A percentile compares a stretch with the other conserved stretches of the same genome.
Evolutionary conservation across 2,329 filamentous ascomycete species (phyloP).

Genomic region (Trichophyton simii): DNA sequence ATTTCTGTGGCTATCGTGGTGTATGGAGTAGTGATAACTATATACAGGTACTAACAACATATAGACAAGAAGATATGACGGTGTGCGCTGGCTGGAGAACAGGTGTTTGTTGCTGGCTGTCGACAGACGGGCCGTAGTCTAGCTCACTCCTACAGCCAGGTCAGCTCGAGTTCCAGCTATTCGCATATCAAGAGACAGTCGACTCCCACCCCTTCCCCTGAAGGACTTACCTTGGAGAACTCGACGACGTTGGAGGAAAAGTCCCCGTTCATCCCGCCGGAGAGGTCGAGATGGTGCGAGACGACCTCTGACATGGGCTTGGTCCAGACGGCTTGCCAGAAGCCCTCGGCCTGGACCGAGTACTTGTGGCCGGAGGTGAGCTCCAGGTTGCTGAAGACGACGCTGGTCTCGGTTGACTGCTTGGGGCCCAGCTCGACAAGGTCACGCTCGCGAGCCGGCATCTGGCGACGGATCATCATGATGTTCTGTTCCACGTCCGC

Average conservation of each 20-base stretch:
- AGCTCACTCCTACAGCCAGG: not conserved
- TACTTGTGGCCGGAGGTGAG: constrained; percentile 24
- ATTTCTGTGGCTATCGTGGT: not conserved
- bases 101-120: too few species aligned
- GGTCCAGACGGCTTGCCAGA: constrained; percentile 28
- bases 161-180: not conserved
- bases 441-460: constrained; percentile 21
- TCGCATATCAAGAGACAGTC: too few species aligned
- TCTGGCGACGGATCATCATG: constrained; percentile 24
- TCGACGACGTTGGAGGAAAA: constrained; percentile 18
- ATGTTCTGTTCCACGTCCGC: constrained; percentile 18
- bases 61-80: not conserved
- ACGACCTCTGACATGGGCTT: constrained; percentile 16
- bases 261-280: constrained; percentile 14
- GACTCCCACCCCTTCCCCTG: too few species aligned
- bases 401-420: constrained; percentile 14
- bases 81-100: too few species aligned
- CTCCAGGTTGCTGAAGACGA: constrained; percentile 19
- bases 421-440: constrained; percentile 22
- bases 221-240: constrained; percentile 7
- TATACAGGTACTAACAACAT: not conserved
- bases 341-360: constrained; percentile 21
- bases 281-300: constrained; percentile 15
- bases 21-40: not conserved
- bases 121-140: too few species aligned